Conservation (phyloP, 2,329 filamentous ascomycete genomes). For the Eutypella sp. region DNA sequence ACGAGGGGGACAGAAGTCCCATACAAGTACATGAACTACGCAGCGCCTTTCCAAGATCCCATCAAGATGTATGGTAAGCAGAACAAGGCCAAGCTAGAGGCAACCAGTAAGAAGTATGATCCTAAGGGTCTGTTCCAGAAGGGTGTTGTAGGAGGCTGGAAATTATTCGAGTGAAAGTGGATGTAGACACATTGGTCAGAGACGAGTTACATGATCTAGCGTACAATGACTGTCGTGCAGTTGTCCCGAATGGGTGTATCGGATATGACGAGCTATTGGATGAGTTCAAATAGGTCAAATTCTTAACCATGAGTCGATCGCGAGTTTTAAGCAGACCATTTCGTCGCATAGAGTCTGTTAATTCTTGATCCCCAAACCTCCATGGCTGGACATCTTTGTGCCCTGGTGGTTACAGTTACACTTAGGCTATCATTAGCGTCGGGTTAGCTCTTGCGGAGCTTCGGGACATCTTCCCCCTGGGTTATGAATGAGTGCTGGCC, state of each 20-base stretch:
- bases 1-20: slow-evolving; percentile 7
- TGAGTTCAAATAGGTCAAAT: too few species aligned
- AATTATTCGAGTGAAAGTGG: slow-evolving; percentile 4
- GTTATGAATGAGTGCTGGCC: too few species aligned
- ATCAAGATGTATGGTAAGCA: slow-evolving; percentile 13
- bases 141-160: slow-evolving; percentile 5
- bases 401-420: too few species aligned
- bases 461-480: too few species aligned
- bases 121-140: slow-evolving; percentile 12
- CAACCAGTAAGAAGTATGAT: slow-evolving; percentile 10
- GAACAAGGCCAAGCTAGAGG: slow-evolving; percentile 8
- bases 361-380: too few species aligned
- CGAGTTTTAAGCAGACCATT: too few species aligned
- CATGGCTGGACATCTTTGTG: too few species aligned
- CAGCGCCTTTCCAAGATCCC: slow-evolving; percentile 13
- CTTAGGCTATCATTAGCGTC: too few species aligned
- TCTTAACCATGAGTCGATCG: too few species aligned
- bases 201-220: not conserved
- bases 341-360: too few species aligned
- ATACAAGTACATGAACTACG: slow-evolving; percentile 20
- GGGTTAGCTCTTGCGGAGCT: too few species aligned
- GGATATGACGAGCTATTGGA: not conserved
- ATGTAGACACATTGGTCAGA: not conserved
- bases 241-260: not conserved
- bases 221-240: not conserved